Conservation (phyloP, 1,139 yeast genomes). For the Diutina mesorugosa region DNA sequence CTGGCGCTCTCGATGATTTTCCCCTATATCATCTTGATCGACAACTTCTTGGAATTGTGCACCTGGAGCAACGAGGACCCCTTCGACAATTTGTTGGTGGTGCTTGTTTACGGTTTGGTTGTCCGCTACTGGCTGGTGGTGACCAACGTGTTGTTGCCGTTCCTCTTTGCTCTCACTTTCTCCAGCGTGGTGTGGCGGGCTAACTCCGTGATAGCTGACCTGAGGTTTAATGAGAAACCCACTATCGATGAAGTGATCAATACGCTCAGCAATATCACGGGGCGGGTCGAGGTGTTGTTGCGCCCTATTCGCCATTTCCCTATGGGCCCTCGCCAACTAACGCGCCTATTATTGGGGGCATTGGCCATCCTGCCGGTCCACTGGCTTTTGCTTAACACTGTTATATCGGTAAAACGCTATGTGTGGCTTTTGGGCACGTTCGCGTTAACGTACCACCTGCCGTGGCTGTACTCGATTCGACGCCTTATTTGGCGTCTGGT, state of each 20-base stretch:
- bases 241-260: conserved; percentile 45
- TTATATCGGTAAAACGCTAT: conserved; percentile 23
- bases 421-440: conserved; percentile 26
- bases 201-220: conserved; percentile 28
- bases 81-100: conserved; percentile 32
- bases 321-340: conserved; percentile 9
- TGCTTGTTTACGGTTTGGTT: conserved; percentile 24
- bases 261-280: conserved; percentile 35
- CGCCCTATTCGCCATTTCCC: conserved; percentile 16
- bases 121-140: conserved; percentile 34
- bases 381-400: conserved; percentile 18
- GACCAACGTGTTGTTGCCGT: conserved; percentile 24
- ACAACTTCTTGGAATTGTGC: conserved; percentile 28
- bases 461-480: conserved; percentile 39
- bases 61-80: conserved; percentile 48
- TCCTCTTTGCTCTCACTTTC: conserved; percentile 19
- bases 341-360: conserved; percentile 17
- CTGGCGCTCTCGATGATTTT: conserved; percentile 34
- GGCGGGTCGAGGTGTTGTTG: conserved; percentile 30
- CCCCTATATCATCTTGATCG: conserved; percentile 33
- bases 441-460: conserved; percentile 36
- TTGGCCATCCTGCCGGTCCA: conserved; percentile 36
- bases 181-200: conserved; percentile 34
- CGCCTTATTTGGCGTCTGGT: conserved; percentile 43
- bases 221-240: conserved; percentile 31